Evolutionary conservation across 2,329 filamentous ascomycete species (phyloP).

Genomic region (Stagonosporopsis chrysanthemi): DNA sequence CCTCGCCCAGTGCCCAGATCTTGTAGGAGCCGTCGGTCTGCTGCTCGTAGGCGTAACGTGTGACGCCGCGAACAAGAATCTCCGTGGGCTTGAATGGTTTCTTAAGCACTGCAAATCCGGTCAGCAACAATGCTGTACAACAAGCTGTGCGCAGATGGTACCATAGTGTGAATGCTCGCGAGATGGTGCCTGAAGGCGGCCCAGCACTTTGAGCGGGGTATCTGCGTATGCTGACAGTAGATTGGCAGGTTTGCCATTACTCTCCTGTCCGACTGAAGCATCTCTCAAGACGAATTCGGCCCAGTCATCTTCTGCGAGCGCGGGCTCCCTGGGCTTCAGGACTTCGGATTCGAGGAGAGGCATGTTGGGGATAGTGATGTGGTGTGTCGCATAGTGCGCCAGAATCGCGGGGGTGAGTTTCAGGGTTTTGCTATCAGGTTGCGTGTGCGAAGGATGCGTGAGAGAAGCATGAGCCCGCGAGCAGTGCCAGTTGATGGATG

Average conservation of each 20-base stretch:
- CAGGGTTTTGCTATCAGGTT: not conserved
- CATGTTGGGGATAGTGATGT: constrained; percentile 28
- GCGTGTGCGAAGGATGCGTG: not conserved
- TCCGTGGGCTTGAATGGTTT: constrained; percentile 44
- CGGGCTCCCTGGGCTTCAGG: constrained; percentile 52
- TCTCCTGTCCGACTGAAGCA: constrained; percentile 66
- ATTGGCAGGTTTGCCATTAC: constrained; percentile 60
- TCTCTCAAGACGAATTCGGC: constrained; percentile 69
- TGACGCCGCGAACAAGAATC: constrained; percentile 64
- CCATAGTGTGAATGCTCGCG: constrained; percentile 40
- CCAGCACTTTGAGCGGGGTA: constrained; percentile 68
- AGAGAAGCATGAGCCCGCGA: not conserved
- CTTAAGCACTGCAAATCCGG: constrained; percentile 36
- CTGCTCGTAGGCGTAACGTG: constrained; percentile 57
- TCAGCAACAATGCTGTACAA: constrained; percentile 16
- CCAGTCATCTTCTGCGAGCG: constrained; percentile 60
- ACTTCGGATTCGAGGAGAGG: constrained; percentile 45
- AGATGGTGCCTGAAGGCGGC: constrained; percentile 57
- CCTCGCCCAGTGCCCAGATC: constrained; percentile 71
- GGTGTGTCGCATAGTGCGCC: constrained; percentile 11
- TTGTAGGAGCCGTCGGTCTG: constrained; percentile 64
- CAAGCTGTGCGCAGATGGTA: constrained; percentile 24
- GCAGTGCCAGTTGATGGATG: constrained; percentile 8
- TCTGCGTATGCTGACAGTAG: constrained; percentile 67
- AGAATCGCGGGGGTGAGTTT: not conserved